Evolutionary conservation across 2,329 filamentous ascomycete genomes (phyloP), one percentile per base, ranked within the genome.

Genomic region (Nannizziopsis arthrosporioides): DNA sequence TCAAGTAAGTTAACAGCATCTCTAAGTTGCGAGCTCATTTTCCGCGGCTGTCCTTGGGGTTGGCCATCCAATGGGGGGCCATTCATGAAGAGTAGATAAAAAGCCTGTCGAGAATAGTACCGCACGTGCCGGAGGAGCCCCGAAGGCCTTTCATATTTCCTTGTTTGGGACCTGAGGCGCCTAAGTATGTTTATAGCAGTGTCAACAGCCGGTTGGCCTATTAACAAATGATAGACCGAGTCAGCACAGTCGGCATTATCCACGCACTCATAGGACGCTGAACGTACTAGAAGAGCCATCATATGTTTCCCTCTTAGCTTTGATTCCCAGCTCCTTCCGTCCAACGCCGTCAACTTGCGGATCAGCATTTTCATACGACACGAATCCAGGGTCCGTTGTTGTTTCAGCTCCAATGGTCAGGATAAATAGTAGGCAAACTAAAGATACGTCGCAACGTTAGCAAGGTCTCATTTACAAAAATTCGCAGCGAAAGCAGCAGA

Each of bases 61-160:
- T 63, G 36, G 60, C 53, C 66, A 30, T 71, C 66, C 35, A 70
- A 63, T 12, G 70, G 63, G 1, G 79, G 78, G 1, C 74, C 72
- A 56, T 81, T 81, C 70, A 82, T 76, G 61, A 82, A 83, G 14
- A 84, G 65, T 27, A 81, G 66, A 41, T 76, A 74, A 59, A 84
- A 79, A 17, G 77, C 65, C 60, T 81, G 70, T 56, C 77, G 77
- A 35, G 74, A 73, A 59, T 83, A 84, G 67, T 83, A 73, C 54
- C 73, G 67, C 34, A 72, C 68, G 49, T 73, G 71, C 35, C 75
- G 76, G 5, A 81, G 51, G 31, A 83, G 59, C 27, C 80, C 78
- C 8, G 73, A 73, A 6, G 77, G 75, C 59, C 75, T 78, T 12
- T 67, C 61, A 12, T 56, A 46, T 22, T 58, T 51, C 35, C 40